These are phyloP conservation scores for Phytophthora citricola DNA, from an alignment of 352 stramenopile species.

Conservation along the genomic window DNA sequence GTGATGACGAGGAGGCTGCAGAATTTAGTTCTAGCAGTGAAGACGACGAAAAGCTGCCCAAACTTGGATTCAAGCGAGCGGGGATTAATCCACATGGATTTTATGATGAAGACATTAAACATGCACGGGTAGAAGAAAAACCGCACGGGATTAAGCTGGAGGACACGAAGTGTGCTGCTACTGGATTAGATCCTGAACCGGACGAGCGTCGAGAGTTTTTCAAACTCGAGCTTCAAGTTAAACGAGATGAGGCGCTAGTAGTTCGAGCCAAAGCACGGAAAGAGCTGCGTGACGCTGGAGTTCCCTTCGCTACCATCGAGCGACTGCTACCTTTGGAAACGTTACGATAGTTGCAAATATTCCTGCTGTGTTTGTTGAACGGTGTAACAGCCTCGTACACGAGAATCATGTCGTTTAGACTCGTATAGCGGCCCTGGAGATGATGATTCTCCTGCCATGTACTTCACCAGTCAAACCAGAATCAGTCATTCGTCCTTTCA, in stretches of 20 bases:
- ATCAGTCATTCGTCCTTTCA: too few species aligned
- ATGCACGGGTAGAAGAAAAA: neutral
- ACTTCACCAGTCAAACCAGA: too few species aligned
- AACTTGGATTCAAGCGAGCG: neutral
- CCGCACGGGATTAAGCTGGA: neutral
- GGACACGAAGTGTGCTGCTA: neutral
- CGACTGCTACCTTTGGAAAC: slow-evolving; percentile 20
- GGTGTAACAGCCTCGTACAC: too few species aligned
- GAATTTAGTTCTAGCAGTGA: slow-evolving; percentile 1
- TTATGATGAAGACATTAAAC: neutral
- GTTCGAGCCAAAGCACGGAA: slow-evolving; percentile 42
- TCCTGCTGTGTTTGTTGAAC: too few species aligned
- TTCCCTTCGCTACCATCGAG: slow-evolving; percentile 36
- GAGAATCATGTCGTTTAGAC: too few species aligned
- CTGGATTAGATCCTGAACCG: slow-evolving; percentile 20
- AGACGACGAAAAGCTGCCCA: slow-evolving; percentile 6
- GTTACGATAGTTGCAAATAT: neutral
- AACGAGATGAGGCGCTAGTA: slow-evolving; percentile 39
- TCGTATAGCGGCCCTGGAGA: too few species aligned
- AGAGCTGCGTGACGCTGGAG: slow-evolving; percentile 40
- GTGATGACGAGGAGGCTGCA: neutral
- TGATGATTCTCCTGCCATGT: too few species aligned
- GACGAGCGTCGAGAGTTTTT: slow-evolving; percentile 41
- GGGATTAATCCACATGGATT: neutral
- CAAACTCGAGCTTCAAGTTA: slow-evolving; percentile 47